Base-by-base conservation (phyloP, 768 basidiomycete genomes). In the Hygrophorus russula region DNA sequence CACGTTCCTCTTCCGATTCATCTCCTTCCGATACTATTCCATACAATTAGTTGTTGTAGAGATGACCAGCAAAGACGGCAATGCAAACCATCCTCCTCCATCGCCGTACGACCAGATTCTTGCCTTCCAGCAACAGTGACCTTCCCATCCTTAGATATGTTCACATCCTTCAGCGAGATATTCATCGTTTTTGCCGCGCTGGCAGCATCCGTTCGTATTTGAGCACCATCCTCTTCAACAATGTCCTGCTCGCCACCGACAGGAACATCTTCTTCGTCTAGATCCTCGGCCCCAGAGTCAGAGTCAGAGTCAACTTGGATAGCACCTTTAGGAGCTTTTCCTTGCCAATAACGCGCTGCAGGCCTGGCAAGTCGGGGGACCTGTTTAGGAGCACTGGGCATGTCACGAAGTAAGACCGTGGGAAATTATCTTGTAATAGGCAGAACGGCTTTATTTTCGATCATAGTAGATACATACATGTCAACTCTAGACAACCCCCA, bases 281-380 rank as follows among this genome's bases (percentile, higher is more conserved):
- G 67, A 1, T 73, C 76, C 47, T 78, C 73, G 38, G 74, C 71
- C 35, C 81, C 81, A 3, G 78, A 80, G 50, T 84, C 82, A 5
- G 82, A 81, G 50, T 84, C 82, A 5, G 82, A 81, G 15, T 73
- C 65, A 32, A 64, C 60, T 18, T 76, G 76, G 1, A 64, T 65
- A 28, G 64, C 70, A 36, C 84, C 85, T 59, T 87, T 89, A 0
- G 89, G 89, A 0, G 79, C 86, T 52, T 89, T 88, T 44, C 91
- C 91, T 52, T 84, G 85, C 80, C 88, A 87, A 61, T 94, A 93
- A 2, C 91, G 82, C 5, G 76, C 82, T 2, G 77, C 88, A 4
- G 91, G 87, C 41, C 71, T 68, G n/a, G 87, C 73, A 5, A 79
- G 71, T n/a, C 86, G 77, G 15, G 82, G 76, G 6, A 86, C 85